Conservation (phyloP, 169 alveolate species). For the Plasmodium malariae region DNA sequence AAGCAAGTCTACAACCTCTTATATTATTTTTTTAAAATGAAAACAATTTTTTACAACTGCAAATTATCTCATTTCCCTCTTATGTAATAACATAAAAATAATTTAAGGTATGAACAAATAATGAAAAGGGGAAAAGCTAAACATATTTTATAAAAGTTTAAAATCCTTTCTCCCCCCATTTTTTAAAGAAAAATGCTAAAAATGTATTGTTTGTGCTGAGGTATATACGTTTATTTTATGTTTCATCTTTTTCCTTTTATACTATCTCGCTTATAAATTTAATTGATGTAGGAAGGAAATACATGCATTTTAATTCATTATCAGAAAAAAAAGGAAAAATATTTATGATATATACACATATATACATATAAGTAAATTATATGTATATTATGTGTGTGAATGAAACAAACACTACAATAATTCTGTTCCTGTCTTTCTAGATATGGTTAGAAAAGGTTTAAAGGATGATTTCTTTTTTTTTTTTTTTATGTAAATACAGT, state of each 20-base stretch:
- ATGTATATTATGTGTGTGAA: no score
- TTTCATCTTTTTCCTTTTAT: background rate
- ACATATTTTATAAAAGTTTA: background rate
- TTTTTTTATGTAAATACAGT: background rate
- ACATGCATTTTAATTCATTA: background rate
- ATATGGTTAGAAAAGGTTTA: background rate
- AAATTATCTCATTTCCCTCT: no score
- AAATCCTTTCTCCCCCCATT: background rate
- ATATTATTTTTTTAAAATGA: no score
- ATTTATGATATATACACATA: slow-evolving; percentile 1
- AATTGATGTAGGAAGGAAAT: background rate
- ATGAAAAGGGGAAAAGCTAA: background rate
- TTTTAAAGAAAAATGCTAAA: slow-evolving; percentile 1
- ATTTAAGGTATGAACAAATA: background rate
- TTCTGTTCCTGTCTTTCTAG: background rate
- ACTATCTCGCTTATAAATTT: background rate
- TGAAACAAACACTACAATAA: background rate
- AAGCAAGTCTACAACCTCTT: no score
- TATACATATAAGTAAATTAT: background rate
- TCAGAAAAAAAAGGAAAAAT: background rate
- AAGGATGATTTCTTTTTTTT: background rate
- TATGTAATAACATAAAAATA: no score
- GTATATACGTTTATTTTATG: background rate
- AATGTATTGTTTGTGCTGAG: background rate
- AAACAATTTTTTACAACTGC: no score